Base-by-base conservation (phyloP, 805 yeast genomes). In the Saturnispora bothae region DNA sequence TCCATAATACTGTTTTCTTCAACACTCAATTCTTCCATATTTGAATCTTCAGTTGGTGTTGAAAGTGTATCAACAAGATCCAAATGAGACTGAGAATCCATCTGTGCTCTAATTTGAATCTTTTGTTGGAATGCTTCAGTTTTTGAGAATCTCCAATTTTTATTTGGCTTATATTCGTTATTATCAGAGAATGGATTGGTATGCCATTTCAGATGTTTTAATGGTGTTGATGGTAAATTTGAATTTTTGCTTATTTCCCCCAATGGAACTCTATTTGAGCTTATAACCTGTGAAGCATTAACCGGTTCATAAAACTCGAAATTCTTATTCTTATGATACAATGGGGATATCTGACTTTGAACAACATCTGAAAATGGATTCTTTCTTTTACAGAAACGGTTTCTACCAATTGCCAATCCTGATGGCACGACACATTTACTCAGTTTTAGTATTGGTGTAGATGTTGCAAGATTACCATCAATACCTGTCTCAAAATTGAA, bases 81-180 rank as follows among this genome's bases (percentile, higher is more conserved):
- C 6, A 32, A 14, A 16, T 31, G 36, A 8, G 22, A 28, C 21
- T 28, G 15, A 18, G 25, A 27, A 21, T 32, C 40, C 21, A 15
- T 15, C 23, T 38, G 40, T 15, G 40, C 36, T n/a, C 16, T 31
- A 23, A 14, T 13, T 20, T 37, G 19, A 19, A 37, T 32, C 8
- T 31, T 26, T 17, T 14, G 31, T 26, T 37, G 30, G 8, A n/a
- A 21, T 4, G n/a, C 21, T 19, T 31, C 14, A 14, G 10, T 4
- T 3, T 8, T 20, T 4, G 35, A 31, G 5, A 26, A 20, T 15
- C 13, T 32, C 35, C 21, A 19, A 30, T 30, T n/a, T 5, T 15
- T 5, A 37, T 14, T 25, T 15, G 17, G 30, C 25, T 34, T 20
- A n/a, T 17, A 7, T n/a, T 10, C 4, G 16, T 12, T 28, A 9